phyloP scores from a whole-genome alignment of 495 filamentous ascomycete species.

The Aspergillus kassunensis region DNA sequence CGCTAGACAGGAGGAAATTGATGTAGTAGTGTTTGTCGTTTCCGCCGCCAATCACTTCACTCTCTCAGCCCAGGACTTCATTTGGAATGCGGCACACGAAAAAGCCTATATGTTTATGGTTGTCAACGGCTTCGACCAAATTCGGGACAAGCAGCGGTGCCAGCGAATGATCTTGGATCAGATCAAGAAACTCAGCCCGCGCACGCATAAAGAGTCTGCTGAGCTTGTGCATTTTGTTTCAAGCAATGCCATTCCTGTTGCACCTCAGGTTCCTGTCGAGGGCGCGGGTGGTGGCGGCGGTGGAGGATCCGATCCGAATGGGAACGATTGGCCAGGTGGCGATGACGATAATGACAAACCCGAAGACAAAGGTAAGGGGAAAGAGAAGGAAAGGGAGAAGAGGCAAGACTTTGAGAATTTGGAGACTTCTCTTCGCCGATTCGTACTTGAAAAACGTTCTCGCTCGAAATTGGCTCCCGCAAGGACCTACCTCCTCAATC shows the following conservation, averaged over 20 bases:
- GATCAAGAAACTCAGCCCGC: constrained; percentile 75
- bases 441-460: constrained; percentile 93
- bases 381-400: constrained; percentile 86
- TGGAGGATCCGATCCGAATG: constrained; percentile 43
- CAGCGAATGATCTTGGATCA: constrained; percentile 91
- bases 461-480: constrained; percentile 94
- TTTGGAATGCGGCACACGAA: constrained; percentile 89
- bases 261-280: constrained; percentile 46
- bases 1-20: constrained; percentile 95
- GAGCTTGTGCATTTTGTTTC: constrained; percentile 98
- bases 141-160: constrained; percentile 80
- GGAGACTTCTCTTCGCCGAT: constrained; percentile 82
- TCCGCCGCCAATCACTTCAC: constrained; percentile 98
- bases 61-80: constrained; percentile 92
- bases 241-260: constrained; percentile 83
- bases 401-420: constrained; percentile 83
- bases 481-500: constrained; percentile 92
- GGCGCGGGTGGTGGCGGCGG: constrained; percentile 41
- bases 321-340: constrained; percentile 23
- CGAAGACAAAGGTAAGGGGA: constrained; percentile 64
- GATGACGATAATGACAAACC: constrained; percentile 46
- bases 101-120: constrained; percentile 99
- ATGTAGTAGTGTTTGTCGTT: constrained; percentile 97
- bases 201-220: constrained; percentile 85
- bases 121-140: constrained; percentile 94